These are phyloP conservation scores for Penicillium sp. DNA, from an alignment of 2,329 filamentous ascomycete species.

Conservation along the genomic window DNA sequence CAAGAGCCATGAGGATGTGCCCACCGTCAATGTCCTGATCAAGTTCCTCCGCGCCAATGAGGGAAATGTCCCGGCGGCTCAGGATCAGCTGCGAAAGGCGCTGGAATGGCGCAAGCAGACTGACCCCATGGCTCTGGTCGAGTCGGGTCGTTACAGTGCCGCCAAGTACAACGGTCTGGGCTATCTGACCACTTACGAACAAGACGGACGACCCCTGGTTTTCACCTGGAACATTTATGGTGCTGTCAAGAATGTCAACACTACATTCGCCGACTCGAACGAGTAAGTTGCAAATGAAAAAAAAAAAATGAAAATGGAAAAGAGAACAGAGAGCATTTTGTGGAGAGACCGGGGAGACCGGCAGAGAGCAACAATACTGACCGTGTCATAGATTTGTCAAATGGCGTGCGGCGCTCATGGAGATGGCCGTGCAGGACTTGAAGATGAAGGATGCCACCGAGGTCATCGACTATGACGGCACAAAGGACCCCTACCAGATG, in stretches of 20 bases:
- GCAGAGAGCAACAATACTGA: not conserved
- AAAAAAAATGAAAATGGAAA: not conserved
- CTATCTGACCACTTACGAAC: conserved; percentile 67
- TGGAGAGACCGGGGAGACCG: too few species aligned
- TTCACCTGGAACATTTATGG: conserved; percentile 95
- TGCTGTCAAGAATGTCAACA: conserved; percentile 70
- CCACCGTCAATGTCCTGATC: conserved; percentile 77
- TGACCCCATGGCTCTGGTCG: conserved; percentile 62
- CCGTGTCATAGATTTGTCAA: conserved; percentile 64
- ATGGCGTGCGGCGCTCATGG: conserved; percentile 89
- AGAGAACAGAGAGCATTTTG: not conserved
- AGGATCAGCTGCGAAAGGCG: conserved; percentile 70
- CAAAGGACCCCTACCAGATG: conserved; percentile 76
- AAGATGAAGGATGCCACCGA: conserved; percentile 64
- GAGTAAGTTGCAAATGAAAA: conserved; percentile 52
- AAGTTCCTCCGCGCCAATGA: conserved; percentile 92
- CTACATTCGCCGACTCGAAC: conserved; percentile 73
- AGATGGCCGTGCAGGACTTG: conserved; percentile 71
- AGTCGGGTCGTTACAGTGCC: conserved; percentile 56
- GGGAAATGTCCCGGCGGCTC: conserved; percentile 65
- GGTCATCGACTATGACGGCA: conserved; percentile 54
- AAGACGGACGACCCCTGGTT: conserved; percentile 51
- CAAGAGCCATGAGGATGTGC: conserved; percentile 51
- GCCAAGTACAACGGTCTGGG: conserved; percentile 72
- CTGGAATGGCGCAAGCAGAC: conserved; percentile 76